Conservation (phyloP, 352 stramenopile species). For the Globisporangium paddicum region DNA sequence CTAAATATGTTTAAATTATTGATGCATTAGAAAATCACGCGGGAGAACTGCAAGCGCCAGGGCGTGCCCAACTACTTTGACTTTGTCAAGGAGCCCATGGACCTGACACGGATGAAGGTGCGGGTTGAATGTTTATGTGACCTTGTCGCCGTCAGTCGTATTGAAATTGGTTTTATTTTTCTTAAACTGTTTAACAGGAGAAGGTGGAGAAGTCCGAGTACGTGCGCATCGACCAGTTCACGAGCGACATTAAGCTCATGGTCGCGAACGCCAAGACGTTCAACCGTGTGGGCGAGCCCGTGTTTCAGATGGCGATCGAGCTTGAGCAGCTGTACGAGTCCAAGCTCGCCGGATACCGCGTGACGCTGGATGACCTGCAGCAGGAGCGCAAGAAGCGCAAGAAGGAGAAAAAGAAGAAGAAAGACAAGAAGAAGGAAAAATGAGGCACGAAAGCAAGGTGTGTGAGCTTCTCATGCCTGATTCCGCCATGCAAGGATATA, state of each 20-base stretch:
- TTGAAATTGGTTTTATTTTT: background rate
- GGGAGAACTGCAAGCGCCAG: conserved; percentile 80
- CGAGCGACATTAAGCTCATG: conserved; percentile 72
- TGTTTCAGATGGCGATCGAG: conserved; percentile 82
- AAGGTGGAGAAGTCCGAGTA: conserved; percentile 78
- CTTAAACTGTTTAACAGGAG: conserved; percentile 17
- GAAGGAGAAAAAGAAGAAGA: conserved; percentile 89
- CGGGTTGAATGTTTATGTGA: too few relatives aligned
- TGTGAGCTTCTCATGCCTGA: background rate
- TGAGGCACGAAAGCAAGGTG: conserved; percentile 10
- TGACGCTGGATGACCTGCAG: conserved; percentile 74
- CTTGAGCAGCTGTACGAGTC: conserved; percentile 70
- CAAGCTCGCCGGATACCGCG: conserved; percentile 58
- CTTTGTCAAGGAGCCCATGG: conserved; percentile 77
- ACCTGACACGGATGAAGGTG: conserved; percentile 76
- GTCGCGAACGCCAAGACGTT: conserved; percentile 83
- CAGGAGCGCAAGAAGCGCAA: conserved; percentile 85
- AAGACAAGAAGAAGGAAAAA: conserved; percentile 89
- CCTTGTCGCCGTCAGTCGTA: too few relatives aligned
- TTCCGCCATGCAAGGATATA: background rate
- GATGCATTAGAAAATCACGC: conserved; percentile 61
- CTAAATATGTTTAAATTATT: background rate
- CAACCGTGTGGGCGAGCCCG: conserved; percentile 74
- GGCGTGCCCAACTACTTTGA: conserved; percentile 86
- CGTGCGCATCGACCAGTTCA: conserved; percentile 72